phyloP scores from a whole-genome alignment of 2,329 filamentous ascomycete genomes.

The Pochonia chlamydosporia region DNA sequence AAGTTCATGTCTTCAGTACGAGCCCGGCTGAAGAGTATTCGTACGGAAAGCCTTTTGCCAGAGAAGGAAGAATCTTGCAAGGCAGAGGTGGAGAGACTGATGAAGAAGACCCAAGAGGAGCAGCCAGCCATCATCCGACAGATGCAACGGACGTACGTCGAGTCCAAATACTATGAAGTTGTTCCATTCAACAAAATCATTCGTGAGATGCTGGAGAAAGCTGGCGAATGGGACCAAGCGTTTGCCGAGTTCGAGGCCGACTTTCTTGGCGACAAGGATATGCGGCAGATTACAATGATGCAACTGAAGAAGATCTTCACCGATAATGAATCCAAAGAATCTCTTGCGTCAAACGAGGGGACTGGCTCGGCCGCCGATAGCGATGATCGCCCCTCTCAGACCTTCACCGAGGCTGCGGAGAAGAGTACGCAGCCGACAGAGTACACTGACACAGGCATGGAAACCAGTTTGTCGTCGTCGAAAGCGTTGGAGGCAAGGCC shows the following conservation, averaged over 20 bases:
- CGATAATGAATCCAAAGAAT: slow-evolving; percentile 78
- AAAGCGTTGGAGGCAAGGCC: slow-evolving; percentile 13
- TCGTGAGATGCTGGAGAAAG: slow-evolving; percentile 86
- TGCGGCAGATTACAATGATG: slow-evolving; percentile 81
- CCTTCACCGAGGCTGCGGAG: slow-evolving; percentile 40
- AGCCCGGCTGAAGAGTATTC: slow-evolving; percentile 77
- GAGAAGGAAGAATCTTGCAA: slow-evolving; percentile 82
- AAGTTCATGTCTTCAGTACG: slow-evolving; percentile 87
- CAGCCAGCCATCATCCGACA: slow-evolving; percentile 67
- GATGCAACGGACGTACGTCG: slow-evolving; percentile 85
- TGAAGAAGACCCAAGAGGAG: slow-evolving; percentile 77
- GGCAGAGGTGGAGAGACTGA: slow-evolving; percentile 71
- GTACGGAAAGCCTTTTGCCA: slow-evolving; percentile 82
- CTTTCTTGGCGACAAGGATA: slow-evolving; percentile 95
- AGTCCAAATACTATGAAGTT: slow-evolving; percentile 93
- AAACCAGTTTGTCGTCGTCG: slow-evolving; percentile 22
- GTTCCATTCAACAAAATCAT: slow-evolving; percentile 88
- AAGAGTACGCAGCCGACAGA: slow-evolving; percentile 40
- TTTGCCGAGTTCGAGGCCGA: slow-evolving; percentile 90
- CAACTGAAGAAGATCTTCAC: slow-evolving; percentile 94
- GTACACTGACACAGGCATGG: slow-evolving; percentile 27
- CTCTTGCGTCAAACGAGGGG: slow-evolving; percentile 64
- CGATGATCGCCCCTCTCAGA: slow-evolving; percentile 41
- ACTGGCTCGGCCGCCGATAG: slow-evolving; percentile 47
- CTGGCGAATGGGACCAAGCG: slow-evolving; percentile 84